Conservation (phyloP, 805 yeast genomes). For the Candida krabiensis region DNA sequence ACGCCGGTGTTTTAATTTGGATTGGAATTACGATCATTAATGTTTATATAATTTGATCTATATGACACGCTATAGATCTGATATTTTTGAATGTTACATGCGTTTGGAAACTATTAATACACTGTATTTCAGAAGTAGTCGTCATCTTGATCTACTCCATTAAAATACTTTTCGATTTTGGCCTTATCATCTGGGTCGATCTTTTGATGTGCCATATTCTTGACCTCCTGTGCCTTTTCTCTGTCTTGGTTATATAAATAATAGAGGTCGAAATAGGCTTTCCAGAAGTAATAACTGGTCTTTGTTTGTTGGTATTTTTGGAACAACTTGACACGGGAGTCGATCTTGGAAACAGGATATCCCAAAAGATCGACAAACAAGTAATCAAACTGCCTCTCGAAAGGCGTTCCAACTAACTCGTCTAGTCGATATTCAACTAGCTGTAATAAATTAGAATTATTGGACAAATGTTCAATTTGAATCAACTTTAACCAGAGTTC, state of each 20-base stretch:
- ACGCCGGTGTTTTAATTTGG: slow-evolving; percentile 33
- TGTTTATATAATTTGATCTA: slow-evolving; percentile 10
- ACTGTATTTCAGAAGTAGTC: slow-evolving; percentile 5
- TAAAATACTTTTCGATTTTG: slow-evolving; percentile 2
- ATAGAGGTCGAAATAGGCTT: slow-evolving; percentile 23
- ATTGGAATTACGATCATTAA: slow-evolving; percentile 19
- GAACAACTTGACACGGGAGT: slow-evolving; percentile 26
- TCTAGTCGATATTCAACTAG: slow-evolving; percentile 30
- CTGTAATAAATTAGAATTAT: slow-evolving; percentile 27
- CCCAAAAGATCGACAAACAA: slow-evolving; percentile 36
- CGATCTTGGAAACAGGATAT: slow-evolving; percentile 24
- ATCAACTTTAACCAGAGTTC: slow-evolving; percentile 43
- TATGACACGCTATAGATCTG: background rate
- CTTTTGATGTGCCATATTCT: slow-evolving; percentile 5
- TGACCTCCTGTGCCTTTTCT: slow-evolving; percentile 7
- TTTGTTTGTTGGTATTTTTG: slow-evolving; percentile 22
- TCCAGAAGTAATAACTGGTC: slow-evolving; percentile 24
- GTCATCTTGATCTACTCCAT: slow-evolving; percentile 6
- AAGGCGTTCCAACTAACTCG: slow-evolving; percentile 22
- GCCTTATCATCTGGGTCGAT: background rate
- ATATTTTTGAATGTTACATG: no score
- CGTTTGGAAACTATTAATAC: background rate
- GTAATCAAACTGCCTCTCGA: slow-evolving; percentile 35
- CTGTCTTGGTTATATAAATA: slow-evolving; percentile 16
- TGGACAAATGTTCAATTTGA: slow-evolving; percentile 39